Conservation (phyloP, 2,329 filamentous ascomycete species). For the Aspergillus candidus region DNA sequence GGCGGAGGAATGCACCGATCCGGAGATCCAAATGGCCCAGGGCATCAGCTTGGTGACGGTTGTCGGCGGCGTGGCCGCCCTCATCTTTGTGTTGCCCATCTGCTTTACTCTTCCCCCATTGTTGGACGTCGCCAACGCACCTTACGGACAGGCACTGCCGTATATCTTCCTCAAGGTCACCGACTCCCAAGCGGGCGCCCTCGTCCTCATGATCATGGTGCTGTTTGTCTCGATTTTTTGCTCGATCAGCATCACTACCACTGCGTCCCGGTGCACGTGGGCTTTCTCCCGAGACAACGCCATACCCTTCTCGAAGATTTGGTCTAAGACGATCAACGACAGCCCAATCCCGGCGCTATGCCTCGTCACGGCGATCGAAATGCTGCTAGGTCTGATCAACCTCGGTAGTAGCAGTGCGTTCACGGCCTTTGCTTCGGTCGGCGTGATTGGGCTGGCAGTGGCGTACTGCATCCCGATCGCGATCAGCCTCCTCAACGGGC, state of each 20-base stretch:
- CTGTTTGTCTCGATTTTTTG: constrained; percentile 49
- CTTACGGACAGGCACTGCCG: constrained; percentile 45
- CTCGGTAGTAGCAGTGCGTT: constrained; percentile 45
- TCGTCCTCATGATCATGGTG: constrained; percentile 47
- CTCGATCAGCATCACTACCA: constrained; percentile 49
- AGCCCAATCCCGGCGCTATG: constrained; percentile 40
- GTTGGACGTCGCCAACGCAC: constrained; percentile 40
- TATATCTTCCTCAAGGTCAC: constrained; percentile 48
- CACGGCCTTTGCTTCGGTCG: constrained; percentile 48
- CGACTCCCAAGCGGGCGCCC: constrained; percentile 43
- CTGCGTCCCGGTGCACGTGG: constrained; percentile 45
- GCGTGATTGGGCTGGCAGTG: constrained; percentile 52
- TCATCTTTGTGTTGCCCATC: constrained; percentile 53
- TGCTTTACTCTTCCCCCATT: constrained; percentile 47
- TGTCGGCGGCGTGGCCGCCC: constrained; percentile 48
- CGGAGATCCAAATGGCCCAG: constrained; percentile 47
- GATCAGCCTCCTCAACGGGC: constrained; percentile 44
- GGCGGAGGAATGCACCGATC: constrained; percentile 54
- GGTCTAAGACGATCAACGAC: constrained; percentile 29
- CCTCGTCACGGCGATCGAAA: constrained; percentile 42
- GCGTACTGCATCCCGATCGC: constrained; percentile 53
- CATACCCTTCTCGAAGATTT: constrained; percentile 36
- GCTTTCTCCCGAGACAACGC: constrained; percentile 43
- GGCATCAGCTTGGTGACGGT: constrained; percentile 50
- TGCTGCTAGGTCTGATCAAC: constrained; percentile 47